phyloP scores from a whole-genome alignment of 139 green algal species.

The Coelastrella sp. region DNA sequence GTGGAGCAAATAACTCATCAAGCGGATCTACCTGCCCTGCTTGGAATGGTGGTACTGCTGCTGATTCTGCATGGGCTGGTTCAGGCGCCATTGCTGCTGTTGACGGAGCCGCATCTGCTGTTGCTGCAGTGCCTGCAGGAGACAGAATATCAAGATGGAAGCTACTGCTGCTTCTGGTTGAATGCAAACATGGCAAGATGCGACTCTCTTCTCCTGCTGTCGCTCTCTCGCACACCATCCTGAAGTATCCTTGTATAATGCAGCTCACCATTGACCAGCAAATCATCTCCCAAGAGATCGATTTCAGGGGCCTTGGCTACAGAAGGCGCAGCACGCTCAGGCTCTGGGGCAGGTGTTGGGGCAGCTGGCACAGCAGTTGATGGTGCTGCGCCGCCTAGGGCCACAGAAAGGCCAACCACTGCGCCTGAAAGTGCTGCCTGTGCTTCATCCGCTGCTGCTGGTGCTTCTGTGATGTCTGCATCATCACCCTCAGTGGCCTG shows the following conservation, averaged over 20 bases:
- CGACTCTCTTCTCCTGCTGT: too few species aligned
- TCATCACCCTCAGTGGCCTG: conserved; percentile 40
- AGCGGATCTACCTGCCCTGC: conserved; percentile 60
- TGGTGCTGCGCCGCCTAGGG: conserved; percentile 23
- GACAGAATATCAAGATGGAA: not conserved
- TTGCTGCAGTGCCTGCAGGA: not conserved
- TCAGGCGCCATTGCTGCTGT: not conserved
- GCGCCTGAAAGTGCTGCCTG: not conserved
- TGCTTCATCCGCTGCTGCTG: conserved; percentile 20
- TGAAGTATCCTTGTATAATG: too few species aligned
- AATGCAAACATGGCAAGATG: too few species aligned
- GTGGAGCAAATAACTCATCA: conserved; percentile 61
- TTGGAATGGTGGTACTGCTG: conserved; percentile 5
- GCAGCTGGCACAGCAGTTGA: not conserved
- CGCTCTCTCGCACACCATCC: too few species aligned
- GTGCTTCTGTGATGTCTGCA: not conserved
- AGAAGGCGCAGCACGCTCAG: conserved; percentile 9
- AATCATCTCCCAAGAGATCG: conserved; percentile 34
- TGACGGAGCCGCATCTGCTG: not conserved
- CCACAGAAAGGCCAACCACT: not conserved
- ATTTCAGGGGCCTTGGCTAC: conserved; percentile 21
- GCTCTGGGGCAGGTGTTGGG: not conserved
- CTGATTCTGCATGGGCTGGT: not conserved
- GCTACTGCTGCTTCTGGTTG: too few species aligned
- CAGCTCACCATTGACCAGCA: conserved; percentile 13